Percentiles rank a stretch among this genome's conserved stretches.
These are phyloP conservation scores for Begonia masoniana DNA, from an alignment of 306 rosid genomes.

Conservation along the genomic window DNA sequence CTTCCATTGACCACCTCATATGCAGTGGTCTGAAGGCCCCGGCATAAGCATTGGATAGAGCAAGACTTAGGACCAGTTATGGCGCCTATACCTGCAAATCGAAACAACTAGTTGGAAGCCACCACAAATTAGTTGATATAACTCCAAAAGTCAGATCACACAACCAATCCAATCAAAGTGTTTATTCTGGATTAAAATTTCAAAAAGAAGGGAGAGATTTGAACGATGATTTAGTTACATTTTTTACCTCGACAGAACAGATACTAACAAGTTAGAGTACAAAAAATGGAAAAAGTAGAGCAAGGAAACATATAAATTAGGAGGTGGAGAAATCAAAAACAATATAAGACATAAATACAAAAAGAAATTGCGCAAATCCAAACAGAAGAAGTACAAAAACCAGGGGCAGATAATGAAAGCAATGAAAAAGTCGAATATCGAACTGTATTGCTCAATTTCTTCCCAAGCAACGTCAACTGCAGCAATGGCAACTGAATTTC, in stretches of 20 bases:
- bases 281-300: no score
- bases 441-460: neutral
- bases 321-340: neutral
- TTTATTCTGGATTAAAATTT: no score
- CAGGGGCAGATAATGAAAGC: neutral
- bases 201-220: no score
- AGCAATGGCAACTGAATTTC: neutral
- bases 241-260: no score
- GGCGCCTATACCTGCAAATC: constrained; percentile 18
- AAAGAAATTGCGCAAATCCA: constrained; percentile 1
- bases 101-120: constrained; percentile 4
- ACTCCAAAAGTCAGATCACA: neutral
- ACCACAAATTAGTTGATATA: neutral
- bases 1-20: constrained; percentile 74
- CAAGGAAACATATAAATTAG: neutral
- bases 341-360: neutral
- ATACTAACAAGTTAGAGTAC: no score
- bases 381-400: neutral
- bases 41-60: constrained; percentile 31
- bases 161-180: neutral
- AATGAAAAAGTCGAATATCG: neutral
- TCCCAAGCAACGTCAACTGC: neutral
- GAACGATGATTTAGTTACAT: no score
- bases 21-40: constrained; percentile 46
- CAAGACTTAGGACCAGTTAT: constrained; percentile 23